A percentile compares a stretch with the other conserved stretches of the same genome.
Conservation (phyloP, 139 green algal species). For the Auxenochlorella pyrenoidosa region DNA sequence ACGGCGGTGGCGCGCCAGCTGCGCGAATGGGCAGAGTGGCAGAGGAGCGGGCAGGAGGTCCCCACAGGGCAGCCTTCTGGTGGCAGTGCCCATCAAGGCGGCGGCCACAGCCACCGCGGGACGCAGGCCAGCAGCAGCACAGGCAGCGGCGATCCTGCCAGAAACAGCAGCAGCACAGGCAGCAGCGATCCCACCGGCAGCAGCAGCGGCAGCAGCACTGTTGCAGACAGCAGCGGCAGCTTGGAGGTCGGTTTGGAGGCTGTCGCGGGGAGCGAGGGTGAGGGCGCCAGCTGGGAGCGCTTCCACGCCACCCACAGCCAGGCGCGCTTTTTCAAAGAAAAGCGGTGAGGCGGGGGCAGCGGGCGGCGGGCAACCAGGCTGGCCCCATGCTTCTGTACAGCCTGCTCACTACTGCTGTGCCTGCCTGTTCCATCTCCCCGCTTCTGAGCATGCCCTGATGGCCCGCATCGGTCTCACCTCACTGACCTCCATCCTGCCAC, state of each 20-base stretch:
- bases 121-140: background rate
- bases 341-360: constrained; percentile 37
- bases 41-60: background rate
- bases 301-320: constrained; percentile 68
- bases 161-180: too few relatives aligned
- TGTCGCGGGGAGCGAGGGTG: background rate
- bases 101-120: background rate
- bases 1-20: constrained; percentile 51
- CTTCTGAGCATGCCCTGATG: too few relatives aligned
- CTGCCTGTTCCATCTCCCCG: too few relatives aligned
- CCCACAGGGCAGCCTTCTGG: too few relatives aligned
- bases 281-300: constrained; percentile 62
- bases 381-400: too few relatives aligned
- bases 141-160: background rate
- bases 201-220: background rate
- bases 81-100: background rate
- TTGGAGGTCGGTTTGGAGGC: background rate
- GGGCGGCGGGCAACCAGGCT: background rate
- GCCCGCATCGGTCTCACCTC: too few relatives aligned
- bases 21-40: background rate
- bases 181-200: background rate
- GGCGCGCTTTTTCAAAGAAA: constrained; percentile 79
- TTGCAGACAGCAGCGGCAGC: background rate
- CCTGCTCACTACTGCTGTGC: too few relatives aligned
- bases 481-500: background rate